A percentile compares a stretch with the other conserved stretches of the same genome.
Evolutionary conservation across 2,329 filamentous ascomycete species (phyloP).

Genomic region (Aspergillus oerlinghausenensis): DNA sequence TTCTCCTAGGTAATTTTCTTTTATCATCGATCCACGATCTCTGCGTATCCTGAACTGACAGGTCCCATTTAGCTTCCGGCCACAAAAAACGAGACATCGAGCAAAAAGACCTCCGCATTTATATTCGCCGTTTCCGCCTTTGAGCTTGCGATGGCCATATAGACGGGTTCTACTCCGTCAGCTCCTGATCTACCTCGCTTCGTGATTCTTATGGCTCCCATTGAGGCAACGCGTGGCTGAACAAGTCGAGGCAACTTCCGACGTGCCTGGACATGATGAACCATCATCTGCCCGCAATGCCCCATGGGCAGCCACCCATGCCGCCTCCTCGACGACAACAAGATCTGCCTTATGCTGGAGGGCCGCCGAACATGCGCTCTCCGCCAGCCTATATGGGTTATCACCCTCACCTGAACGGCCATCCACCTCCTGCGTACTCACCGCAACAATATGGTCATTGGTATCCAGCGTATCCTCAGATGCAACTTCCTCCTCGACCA

Average conservation of each 20-base stretch:
- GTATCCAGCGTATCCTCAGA: constrained; percentile 41
- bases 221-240: constrained; percentile 37
- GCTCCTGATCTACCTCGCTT: constrained; percentile 17
- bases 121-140: constrained; percentile 6
- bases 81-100: neutral
- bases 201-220: constrained; percentile 36
- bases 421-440: constrained; percentile 40
- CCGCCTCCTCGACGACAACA: constrained; percentile 45
- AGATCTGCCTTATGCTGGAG: constrained; percentile 41
- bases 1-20: neutral
- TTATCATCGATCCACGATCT: neutral
- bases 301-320: constrained; percentile 48
- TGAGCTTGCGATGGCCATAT: constrained; percentile 34
- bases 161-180: constrained; percentile 20
- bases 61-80: neutral
- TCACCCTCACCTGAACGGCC: constrained; percentile 56
- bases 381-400: constrained; percentile 57
- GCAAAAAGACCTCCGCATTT: neutral
- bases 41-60: constrained; percentile 1
- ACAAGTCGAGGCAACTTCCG: constrained; percentile 30
- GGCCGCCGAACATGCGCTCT: constrained; percentile 50
- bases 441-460: constrained; percentile 45
- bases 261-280: constrained; percentile 40
- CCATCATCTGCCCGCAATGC: constrained; percentile 42
- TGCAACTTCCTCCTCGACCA: constrained; percentile 37